phyloP scores from a whole-genome alignment of 2,329 filamentous ascomycete species.

The Endothia cerciana region DNA sequence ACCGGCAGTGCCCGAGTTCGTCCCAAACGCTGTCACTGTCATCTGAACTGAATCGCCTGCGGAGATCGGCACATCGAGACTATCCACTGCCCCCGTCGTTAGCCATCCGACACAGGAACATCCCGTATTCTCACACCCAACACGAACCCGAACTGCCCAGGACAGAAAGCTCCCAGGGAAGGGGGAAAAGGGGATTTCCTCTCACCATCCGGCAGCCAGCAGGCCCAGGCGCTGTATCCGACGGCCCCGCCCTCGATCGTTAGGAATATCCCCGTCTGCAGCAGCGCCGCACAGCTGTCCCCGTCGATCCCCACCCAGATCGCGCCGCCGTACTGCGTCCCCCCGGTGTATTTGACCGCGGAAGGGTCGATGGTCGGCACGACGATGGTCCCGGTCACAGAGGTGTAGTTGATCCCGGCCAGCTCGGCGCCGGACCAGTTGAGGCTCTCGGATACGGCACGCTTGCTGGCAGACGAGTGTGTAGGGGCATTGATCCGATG shows the following conservation, averaged over 20 bases:
- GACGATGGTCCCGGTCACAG: not conserved
- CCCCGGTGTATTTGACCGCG: not conserved
- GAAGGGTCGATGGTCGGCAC: not conserved
- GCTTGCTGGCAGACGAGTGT: not conserved
- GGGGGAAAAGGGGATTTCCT: not conserved
- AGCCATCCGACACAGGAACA: not conserved
- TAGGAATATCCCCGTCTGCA: not conserved
- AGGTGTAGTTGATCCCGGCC: not conserved
- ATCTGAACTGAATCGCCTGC: not conserved
- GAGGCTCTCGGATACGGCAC: not conserved
- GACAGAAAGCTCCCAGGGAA: not conserved
- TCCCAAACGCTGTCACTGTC: not conserved
- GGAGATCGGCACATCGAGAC: not conserved
- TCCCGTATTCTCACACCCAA: not conserved
- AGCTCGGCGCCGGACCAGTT: constrained; percentile 7
- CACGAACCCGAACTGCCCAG: not conserved
- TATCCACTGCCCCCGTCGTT: not conserved
- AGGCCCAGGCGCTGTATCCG: not conserved
- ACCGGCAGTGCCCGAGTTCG: not conserved
- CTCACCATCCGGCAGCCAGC: not conserved
- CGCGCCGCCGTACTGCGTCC: constrained; percentile 5
- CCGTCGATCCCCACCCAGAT: constrained; percentile 8
- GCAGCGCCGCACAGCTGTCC: not conserved
- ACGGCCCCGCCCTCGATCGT: not conserved
- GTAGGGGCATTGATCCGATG: not conserved